These are phyloP conservation scores for Glycine soja DNA, from an alignment of 306 rosid species.

Conservation along the genomic window DNA sequence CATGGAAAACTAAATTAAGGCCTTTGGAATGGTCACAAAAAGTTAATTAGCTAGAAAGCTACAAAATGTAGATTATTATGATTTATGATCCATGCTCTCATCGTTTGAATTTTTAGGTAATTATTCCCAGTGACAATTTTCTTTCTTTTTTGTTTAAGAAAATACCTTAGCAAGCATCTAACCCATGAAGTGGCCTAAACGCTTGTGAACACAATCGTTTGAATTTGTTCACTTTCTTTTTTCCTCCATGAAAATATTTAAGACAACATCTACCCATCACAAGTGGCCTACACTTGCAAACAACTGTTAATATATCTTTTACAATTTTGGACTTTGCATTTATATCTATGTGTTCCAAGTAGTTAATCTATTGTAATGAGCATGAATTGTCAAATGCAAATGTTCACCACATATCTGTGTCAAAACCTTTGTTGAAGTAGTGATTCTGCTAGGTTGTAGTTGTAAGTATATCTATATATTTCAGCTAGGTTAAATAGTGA, in stretches of 20 bases:
- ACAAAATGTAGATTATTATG: not conserved
- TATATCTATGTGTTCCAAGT: not conserved
- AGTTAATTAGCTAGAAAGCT: constrained; percentile 8
- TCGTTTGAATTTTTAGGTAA: not conserved
- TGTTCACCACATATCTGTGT: not conserved
- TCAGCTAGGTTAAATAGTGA: too few relatives aligned
- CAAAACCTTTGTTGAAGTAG: too few relatives aligned
- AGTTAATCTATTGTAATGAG: not conserved
- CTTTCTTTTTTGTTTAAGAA: constrained; percentile 9
- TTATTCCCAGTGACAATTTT: not conserved
- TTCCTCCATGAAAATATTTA: not conserved
- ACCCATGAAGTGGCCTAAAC: not conserved
- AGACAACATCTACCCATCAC: constrained; percentile 25
- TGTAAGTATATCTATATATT: constrained; percentile 48
- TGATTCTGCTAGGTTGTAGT: too few relatives aligned
- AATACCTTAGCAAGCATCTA: constrained; percentile 16
- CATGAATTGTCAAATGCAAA: not conserved
- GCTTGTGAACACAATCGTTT: not conserved
- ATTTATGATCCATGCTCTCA: constrained; percentile 27
- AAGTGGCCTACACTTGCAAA: constrained; percentile 27
- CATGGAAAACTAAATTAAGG: not conserved
- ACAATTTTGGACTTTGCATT: not conserved
- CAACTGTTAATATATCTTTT: not conserved
- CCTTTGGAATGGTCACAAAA: constrained; percentile 2
- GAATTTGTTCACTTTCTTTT: constrained; percentile 3